Percentiles rank a stretch among this genome's conserved stretches.
phyloP scores from a whole-genome alignment of 1,284 basidiomycete genomes.

The Blastosporella zonata region DNA sequence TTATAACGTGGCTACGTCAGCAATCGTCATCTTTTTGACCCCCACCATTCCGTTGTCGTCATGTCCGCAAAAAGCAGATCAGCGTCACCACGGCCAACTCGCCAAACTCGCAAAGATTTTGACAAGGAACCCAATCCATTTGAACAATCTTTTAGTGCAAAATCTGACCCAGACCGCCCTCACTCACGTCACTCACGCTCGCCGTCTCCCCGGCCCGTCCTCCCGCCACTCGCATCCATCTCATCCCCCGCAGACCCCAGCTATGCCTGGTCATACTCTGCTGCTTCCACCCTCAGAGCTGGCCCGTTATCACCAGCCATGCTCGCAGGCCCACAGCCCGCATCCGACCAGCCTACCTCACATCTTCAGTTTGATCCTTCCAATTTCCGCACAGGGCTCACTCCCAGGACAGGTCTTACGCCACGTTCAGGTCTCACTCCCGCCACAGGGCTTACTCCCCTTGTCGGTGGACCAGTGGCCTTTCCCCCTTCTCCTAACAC shows the following conservation, averaged over 20 bases:
- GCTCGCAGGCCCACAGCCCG: slow-evolving; percentile 80
- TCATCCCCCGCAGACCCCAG: slow-evolving; percentile 76
- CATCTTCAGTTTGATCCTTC: slow-evolving; percentile 69
- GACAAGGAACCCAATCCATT: slow-evolving; percentile 95
- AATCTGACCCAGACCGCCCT: slow-evolving; percentile 33
- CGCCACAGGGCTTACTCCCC: slow-evolving; percentile 81
- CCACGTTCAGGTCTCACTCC: slow-evolving; percentile 82
- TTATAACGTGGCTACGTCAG: slow-evolving; percentile 45
- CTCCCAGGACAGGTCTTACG: slow-evolving; percentile 85
- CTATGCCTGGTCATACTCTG: slow-evolving; percentile 72
- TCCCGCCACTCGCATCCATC: slow-evolving; percentile 86
- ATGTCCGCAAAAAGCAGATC: slow-evolving; percentile 37
- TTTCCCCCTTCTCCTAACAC: slow-evolving; percentile 91
- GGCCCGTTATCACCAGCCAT: slow-evolving; percentile 95
- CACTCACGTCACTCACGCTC: slow-evolving; percentile 23
- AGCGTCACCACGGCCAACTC: slow-evolving; percentile 27
- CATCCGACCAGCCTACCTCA: slow-evolving; percentile 29
- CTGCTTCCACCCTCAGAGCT: slow-evolving; percentile 73
- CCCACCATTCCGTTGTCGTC: slow-evolving; percentile 28
- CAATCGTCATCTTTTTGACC: slow-evolving; percentile 41
- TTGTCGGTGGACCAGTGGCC: slow-evolving; percentile 69
- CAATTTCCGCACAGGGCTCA: slow-evolving; percentile 82
- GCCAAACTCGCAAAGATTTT: slow-evolving; percentile 61
- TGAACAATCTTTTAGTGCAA: slow-evolving; percentile 84
- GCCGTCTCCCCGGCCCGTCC: slow-evolving; percentile 51